Base-by-base conservation (phyloP, 805 yeast species). In the Scheffersomyces coipomensis region DNA sequence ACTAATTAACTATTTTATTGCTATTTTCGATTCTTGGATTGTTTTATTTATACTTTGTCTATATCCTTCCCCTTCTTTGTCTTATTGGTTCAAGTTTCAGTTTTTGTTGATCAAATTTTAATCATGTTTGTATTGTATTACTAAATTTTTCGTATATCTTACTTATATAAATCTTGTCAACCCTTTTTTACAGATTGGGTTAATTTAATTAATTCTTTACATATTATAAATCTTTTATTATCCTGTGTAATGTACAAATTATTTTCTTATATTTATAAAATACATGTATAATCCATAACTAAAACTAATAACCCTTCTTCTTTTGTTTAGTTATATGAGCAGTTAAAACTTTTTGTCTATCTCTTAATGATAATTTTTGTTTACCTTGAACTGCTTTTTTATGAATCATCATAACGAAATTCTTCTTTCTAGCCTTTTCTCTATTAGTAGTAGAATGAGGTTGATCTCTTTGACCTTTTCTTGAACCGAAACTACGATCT, bases 351-450 rank as follows among this genome's bases (percentile, higher is more conserved):
- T 81, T 86, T 63, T 90, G 97, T 63, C 88, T 83, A 62, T 93
- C 98, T 53, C 96, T 76, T 53, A 93, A 72, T 41, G 97, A 87
- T 76, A 85, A 73, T 68, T 83, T 86, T 47, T 85, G 90, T 65
- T 93, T 93, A 47, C 98, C 98, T 64, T 87, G 95, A 29, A 93
- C 98, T 36, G 87, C 82, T 55, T 81, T 81, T 71, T 91, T 93
- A 66, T 93, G 99, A 52, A 93, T 87, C 91, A 87, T 87, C 99
- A 93, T 93, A 60, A 93, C 91, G 59, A 89, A 93, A 68, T 93
- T 93, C 96, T 93, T 93, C 88, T 88, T 88, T 64, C 98, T 79
- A 18, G 89, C 95, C 79, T 93, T 93, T 67, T 95, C 97, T 66
- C 81, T 81, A 64, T 93, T 93, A 2, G 99, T 93, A 9, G 98